phyloP scores from a whole-genome alignment of 2,329 filamentous ascomycete genomes.

The Chaetomiaceae sp. region DNA sequence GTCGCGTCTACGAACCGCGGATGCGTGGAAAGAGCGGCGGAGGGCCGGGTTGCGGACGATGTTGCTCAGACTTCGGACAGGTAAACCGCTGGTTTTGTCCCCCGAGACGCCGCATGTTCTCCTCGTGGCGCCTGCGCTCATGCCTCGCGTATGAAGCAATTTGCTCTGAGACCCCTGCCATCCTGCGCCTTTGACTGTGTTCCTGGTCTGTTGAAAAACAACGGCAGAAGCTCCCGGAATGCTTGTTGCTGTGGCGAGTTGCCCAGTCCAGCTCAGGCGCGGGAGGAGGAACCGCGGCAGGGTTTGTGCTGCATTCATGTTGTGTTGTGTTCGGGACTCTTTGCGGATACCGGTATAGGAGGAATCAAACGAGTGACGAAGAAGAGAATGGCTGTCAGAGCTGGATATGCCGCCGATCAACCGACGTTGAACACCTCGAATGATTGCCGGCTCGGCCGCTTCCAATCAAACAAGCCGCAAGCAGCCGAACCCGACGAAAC shows the following conservation, averaged over 20 bases:
- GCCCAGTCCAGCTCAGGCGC: slow-evolving; percentile 49
- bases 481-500: too few relatives aligned
- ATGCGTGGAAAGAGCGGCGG: slow-evolving; percentile 62
- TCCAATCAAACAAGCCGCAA: too few relatives aligned
- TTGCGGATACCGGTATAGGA: neutral
- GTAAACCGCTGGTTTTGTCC: neutral
- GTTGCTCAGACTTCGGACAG: slow-evolving; percentile 8
- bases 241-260: slow-evolving; percentile 29
- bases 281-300: slow-evolving; percentile 53
- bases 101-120: neutral
- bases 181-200: neutral
- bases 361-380: neutral
- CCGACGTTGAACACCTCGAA: neutral
- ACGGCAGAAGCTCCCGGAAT: slow-evolving; percentile 20
- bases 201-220: slow-evolving; percentile 12
- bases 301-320: slow-evolving; percentile 36
- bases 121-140: neutral
- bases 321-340: neutral
- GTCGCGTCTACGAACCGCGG: slow-evolving; percentile 59
- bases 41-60: slow-evolving; percentile 30
- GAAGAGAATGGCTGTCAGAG: neutral
- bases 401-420: neutral
- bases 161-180: slow-evolving; percentile 18
- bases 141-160: slow-evolving; percentile 14
- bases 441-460: slow-evolving; percentile 14